Evolutionary conservation across 108 stramenopile species (phyloP).

Genomic region (Fragilaria crotonensis): DNA sequence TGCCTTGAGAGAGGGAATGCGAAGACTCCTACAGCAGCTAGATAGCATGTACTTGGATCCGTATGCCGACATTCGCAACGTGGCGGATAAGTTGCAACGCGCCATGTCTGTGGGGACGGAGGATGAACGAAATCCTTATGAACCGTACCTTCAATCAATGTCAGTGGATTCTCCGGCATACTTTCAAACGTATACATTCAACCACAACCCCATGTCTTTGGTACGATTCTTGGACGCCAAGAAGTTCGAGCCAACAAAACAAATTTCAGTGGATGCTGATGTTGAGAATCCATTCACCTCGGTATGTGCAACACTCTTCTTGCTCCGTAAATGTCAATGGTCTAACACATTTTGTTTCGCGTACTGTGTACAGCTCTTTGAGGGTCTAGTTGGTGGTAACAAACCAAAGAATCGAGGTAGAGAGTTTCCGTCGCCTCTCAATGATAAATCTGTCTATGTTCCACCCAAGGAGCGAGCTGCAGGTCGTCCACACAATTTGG

Average conservation of each 20-base stretch:
- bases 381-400: slow-evolving; percentile 9
- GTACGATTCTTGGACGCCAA: slow-evolving; percentile 69
- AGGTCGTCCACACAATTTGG: slow-evolving; percentile 72
- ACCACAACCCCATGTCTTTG: slow-evolving; percentile 51
- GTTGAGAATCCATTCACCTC: slow-evolving; percentile 6
- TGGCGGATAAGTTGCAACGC: slow-evolving; percentile 46
- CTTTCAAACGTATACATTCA: slow-evolving; percentile 83
- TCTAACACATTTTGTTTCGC: slow-evolving; percentile 2
- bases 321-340: neutral
- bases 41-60: slow-evolving; percentile 83
- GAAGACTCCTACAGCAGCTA: slow-evolving; percentile 59
- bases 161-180: slow-evolving; percentile 57
- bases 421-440: neutral
- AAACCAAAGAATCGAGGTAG: slow-evolving; percentile 10
- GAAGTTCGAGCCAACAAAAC: slow-evolving; percentile 23
- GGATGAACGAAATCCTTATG: slow-evolving; percentile 65
- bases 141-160: slow-evolving; percentile 38
- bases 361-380: neutral
- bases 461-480: slow-evolving; percentile 60
- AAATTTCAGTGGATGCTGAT: neutral
- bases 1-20: slow-evolving; percentile 66
- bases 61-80: slow-evolving; percentile 68
- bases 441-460: slow-evolving; percentile 22
- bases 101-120: slow-evolving; percentile 75
- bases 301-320: neutral